These are phyloP conservation scores for Podaxis mareebaensis DNA, from an alignment of 768 basidiomycete species.

Conservation along the genomic window DNA sequence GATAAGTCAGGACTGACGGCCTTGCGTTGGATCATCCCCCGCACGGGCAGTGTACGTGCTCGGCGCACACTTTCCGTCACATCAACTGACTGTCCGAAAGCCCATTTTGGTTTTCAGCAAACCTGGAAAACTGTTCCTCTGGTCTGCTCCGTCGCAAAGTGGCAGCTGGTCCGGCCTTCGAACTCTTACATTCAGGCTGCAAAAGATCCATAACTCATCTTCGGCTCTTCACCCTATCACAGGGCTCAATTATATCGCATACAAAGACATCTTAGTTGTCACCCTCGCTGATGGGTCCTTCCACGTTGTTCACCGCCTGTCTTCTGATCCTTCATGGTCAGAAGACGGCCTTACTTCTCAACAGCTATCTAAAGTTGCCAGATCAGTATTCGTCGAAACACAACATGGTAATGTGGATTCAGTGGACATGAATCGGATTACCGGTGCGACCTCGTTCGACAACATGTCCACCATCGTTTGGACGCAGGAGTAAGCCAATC, in stretches of 20 bases:
- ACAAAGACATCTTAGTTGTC: conserved; percentile 55
- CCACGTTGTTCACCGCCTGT: conserved; percentile 57
- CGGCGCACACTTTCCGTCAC: background rate
- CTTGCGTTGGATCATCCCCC: conserved; percentile 54
- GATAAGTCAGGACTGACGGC: conserved; percentile 50
- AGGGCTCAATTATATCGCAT: conserved; percentile 55
- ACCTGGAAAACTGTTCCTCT: conserved; percentile 62
- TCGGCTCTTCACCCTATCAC: conserved; percentile 60
- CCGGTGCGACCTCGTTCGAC: conserved; percentile 64
- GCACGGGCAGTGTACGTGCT: conserved; percentile 38
- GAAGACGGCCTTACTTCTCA: conserved; percentile 34
- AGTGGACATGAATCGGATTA: conserved; percentile 59
- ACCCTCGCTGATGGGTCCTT: conserved; percentile 72
- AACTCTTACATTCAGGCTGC: conserved; percentile 43
- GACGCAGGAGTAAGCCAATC: conserved; percentile 69
- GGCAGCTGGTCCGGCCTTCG: conserved; percentile 50
- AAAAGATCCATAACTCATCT: conserved; percentile 55
- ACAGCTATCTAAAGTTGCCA: conserved; percentile 48
- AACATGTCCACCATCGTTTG: conserved; percentile 54
- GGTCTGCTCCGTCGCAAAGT: conserved; percentile 36
- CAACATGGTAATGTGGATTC: conserved; percentile 42
- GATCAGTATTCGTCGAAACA: conserved; percentile 49
- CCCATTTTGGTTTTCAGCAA: conserved; percentile 58
- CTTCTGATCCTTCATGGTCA: conserved; percentile 37
- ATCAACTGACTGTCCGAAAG: conserved; percentile 30